These are phyloP conservation scores for Aspergillus novofumigatus DNA, from an alignment of 2,329 filamentous ascomycete species.

Conservation along the genomic window DNA sequence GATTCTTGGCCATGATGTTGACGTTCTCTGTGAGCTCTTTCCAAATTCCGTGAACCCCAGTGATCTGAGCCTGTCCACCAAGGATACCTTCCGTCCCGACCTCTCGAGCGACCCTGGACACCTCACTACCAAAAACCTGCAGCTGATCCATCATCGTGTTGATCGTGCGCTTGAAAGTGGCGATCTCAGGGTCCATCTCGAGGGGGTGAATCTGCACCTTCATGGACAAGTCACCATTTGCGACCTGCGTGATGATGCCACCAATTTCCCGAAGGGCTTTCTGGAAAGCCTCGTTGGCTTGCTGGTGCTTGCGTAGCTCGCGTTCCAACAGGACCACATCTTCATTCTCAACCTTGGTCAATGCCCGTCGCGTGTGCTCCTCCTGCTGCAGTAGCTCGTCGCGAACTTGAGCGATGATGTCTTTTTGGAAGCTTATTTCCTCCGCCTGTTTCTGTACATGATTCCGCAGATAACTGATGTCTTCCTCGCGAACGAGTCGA, in stretches of 20 bases:
- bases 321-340: slow-evolving; percentile 86
- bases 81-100: slow-evolving; percentile 94
- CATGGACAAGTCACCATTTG: slow-evolving; percentile 91
- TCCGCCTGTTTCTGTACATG: slow-evolving; percentile 93
- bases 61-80: slow-evolving; percentile 88
- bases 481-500: slow-evolving; percentile 64
- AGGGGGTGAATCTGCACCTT: slow-evolving; percentile 93
- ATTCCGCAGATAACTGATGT: slow-evolving; percentile 79
- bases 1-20: slow-evolving; percentile 78
- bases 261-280: slow-evolving; percentile 95
- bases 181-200: slow-evolving; percentile 98
- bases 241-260: slow-evolving; percentile 94
- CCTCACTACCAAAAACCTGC: slow-evolving; percentile 93
- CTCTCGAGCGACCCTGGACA: slow-evolving; percentile 88
- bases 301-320: slow-evolving; percentile 93
- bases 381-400: slow-evolving; percentile 83
- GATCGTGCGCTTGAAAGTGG: slow-evolving; percentile 95
- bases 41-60: slow-evolving; percentile 94
- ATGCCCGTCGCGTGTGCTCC: slow-evolving; percentile 74
- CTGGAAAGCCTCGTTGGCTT: slow-evolving; percentile 97
- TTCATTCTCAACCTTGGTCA: slow-evolving; percentile 77
- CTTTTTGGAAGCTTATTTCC: slow-evolving; percentile 80
- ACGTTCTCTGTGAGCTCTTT: slow-evolving; percentile 92
- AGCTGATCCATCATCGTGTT: slow-evolving; percentile 99
- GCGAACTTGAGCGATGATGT: slow-evolving; percentile 80